These are phyloP conservation scores for Debaryomyces hansenii DNA, from an alignment of 805 yeast species.

Conservation along the genomic window DNA sequence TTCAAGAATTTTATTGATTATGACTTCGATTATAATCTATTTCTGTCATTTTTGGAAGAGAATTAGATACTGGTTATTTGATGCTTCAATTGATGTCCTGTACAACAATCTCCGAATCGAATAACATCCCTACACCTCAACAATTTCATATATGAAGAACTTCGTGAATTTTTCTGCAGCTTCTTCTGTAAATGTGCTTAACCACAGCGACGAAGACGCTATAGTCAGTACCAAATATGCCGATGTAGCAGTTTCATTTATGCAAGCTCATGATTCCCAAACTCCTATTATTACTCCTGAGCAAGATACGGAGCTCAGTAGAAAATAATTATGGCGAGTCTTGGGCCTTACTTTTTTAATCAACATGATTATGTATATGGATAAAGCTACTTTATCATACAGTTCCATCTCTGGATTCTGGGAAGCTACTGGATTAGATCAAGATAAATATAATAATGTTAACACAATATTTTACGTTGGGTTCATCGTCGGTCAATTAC, in stretches of 20 bases:
- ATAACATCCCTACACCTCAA: too few relatives aligned
- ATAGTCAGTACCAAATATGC: slow-evolving; percentile 26
- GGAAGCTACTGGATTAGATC: slow-evolving; percentile 45
- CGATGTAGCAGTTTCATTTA: slow-evolving; percentile 38
- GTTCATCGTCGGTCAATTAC: slow-evolving; percentile 46
- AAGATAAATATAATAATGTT: slow-evolving; percentile 45
- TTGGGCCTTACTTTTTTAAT: background rate
- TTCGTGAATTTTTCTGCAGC: too few relatives aligned
- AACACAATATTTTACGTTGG: slow-evolving; percentile 58
- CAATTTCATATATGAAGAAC: too few relatives aligned
- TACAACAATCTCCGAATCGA: too few relatives aligned
- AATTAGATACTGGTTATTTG: too few relatives aligned
- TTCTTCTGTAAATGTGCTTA: too few relatives aligned
- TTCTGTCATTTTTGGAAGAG: too few relatives aligned
- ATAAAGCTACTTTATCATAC: slow-evolving; percentile 52
- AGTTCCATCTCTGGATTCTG: slow-evolving; percentile 49
- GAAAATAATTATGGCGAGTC: slow-evolving; percentile 18
- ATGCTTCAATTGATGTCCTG: too few relatives aligned
- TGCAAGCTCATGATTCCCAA: slow-evolving; percentile 29
- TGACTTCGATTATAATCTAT: too few relatives aligned
- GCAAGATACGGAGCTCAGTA: slow-evolving; percentile 37
- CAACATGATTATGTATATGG: slow-evolving; percentile 24
- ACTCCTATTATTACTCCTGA: slow-evolving; percentile 43
- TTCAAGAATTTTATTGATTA: too few relatives aligned
- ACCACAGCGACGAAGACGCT: background rate